Base-by-base conservation (phyloP, 805 yeast species). In the Wickerhamiella spandovensis region DNA sequence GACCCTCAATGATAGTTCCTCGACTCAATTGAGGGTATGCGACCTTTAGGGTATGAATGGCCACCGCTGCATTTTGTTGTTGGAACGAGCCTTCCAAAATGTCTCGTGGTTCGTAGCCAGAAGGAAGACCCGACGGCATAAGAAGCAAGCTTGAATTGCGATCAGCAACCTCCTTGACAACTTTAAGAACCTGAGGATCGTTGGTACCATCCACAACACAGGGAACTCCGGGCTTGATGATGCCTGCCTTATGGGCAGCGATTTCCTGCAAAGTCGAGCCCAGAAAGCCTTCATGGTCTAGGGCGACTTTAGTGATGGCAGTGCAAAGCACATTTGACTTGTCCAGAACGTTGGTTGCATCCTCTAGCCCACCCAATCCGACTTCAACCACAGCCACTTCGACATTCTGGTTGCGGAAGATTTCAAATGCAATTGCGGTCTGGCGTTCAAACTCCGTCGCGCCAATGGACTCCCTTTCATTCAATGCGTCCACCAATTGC, bases 381-480 rank as follows among this genome's bases (percentile, higher is more conserved):
- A 88, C 97, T 64, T 90, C 98, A n/a, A 90, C 66, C 0, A 90
- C 78, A 0, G 95, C 96, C 49, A 83, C 67, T 22, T 82, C 79
- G 5, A 88, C 82, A 1, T 72, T 64, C 43, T 71, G 70, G 10
- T 73, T 59, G 38, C 72, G 71, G 63, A 92, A 92, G 22, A 86
- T 76, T 57, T 82, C 76, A 58, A 87, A 79, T 1, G 97, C 97
- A 0, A 84, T 78, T 21, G 88, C 90, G 0, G 97, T 86, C 45
- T 87, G 68, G 5, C 84, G 59, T 63, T 90, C 98, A 64, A 90
- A 90, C 63, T 87, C 95, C 0, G 97, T 82, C 48, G 95, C 89
- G 6, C 79, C 78, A 20, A 86, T 66, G 1, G 60, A 54, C 52
- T 69, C 62, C 38, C 55, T 51, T 6, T 53, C 37, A 57, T 84